phyloP scores from a whole-genome alignment of 2,329 filamentous ascomycete genomes.

The Hymenoscyphus linearis region DNA sequence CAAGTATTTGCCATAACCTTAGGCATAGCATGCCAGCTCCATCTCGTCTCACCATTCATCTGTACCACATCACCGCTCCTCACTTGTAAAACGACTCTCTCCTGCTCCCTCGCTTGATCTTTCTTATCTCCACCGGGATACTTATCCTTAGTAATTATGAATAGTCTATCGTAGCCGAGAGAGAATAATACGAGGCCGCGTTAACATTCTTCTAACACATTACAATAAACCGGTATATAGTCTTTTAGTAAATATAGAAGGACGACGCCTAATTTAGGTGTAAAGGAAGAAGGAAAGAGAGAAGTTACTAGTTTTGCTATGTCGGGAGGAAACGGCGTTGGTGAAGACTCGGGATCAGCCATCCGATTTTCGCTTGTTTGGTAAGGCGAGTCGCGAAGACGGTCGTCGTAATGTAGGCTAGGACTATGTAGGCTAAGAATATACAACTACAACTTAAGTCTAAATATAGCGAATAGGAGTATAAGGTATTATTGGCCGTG shows the following conservation, averaged over 20 bases:
- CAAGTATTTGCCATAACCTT: constrained; percentile 78
- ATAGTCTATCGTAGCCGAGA: constrained; percentile 84
- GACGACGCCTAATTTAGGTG: constrained; percentile 82
- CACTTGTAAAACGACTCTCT: constrained; percentile 56
- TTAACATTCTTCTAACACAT: constrained; percentile 81
- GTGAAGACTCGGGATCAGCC: constrained; percentile 48
- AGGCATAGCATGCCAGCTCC: constrained; percentile 93
- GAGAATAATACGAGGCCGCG: constrained; percentile 78
- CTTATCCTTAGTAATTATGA: constrained; percentile 64
- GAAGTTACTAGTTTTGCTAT: constrained; percentile 60
- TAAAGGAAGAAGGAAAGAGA: constrained; percentile 66
- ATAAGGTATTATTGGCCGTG: not conserved
- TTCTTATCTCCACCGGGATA: constrained; percentile 16
- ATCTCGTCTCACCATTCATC: constrained; percentile 76
- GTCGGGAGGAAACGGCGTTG: constrained; percentile 71
- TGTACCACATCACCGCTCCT: constrained; percentile 85
- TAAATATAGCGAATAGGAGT: not conserved
- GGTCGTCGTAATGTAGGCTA: too few species aligned
- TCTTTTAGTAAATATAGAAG: constrained; percentile 90
- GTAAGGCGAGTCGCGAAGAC: not conserved
- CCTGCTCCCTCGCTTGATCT: constrained; percentile 28
- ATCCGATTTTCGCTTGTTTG: not conserved
- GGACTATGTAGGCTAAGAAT: not conserved
- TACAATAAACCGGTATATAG: constrained; percentile 86
- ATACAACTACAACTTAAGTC: too few species aligned